Base-by-base conservation (phyloP, 495 filamentous ascomycete genomes). In the Aspergillus homomorphus region DNA sequence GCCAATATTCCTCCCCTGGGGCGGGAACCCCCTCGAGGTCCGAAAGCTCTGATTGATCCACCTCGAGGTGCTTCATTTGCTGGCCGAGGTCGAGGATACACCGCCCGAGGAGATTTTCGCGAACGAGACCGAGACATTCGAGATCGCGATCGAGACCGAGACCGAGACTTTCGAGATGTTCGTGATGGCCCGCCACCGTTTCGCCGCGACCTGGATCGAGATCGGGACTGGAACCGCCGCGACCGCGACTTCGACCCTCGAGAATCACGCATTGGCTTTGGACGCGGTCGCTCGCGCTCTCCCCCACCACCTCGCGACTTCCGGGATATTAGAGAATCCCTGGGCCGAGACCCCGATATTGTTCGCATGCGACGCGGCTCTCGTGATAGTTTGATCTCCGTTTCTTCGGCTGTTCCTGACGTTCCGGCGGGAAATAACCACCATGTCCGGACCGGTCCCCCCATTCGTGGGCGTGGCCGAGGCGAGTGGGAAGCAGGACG, bases 361-460 rank as follows among this genome's bases (percentile, higher is more conserved):
- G 68, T 74, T 54, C 76, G 84, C 22, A 79, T 79, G 63, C 77
- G 84, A 50, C 77, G 83, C 38, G 82, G 80, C 57, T 85, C 83
- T 10, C 66, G 82, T 23, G 85, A 87, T 54, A 84, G 84, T 0
- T 82, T 89, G 21, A 71, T 86, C 8, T 90, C 89, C 0, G 84
- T 84, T 8, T 84, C 85, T 0, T 91, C 89, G 0, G 84, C 81
- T 14, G 82, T 82, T 19, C 87, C 86, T 0, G 89, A 95, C 64
- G 78, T 80, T 14, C 82, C 84, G 14, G 54, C 72, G 0, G 72
- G 61, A 1, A 78, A 80, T 56, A 73, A 75, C 26, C 73, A 79
- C 23, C 76, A 80, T 12, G 77, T 81, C 18, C 81, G 86, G 26
- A 78, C 82, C 16, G 83, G 83, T 14, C 83, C 69, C 7, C 83